phyloP scores from a whole-genome alignment of 2,329 filamentous ascomycete genomes.

The Onygenales sp. region DNA sequence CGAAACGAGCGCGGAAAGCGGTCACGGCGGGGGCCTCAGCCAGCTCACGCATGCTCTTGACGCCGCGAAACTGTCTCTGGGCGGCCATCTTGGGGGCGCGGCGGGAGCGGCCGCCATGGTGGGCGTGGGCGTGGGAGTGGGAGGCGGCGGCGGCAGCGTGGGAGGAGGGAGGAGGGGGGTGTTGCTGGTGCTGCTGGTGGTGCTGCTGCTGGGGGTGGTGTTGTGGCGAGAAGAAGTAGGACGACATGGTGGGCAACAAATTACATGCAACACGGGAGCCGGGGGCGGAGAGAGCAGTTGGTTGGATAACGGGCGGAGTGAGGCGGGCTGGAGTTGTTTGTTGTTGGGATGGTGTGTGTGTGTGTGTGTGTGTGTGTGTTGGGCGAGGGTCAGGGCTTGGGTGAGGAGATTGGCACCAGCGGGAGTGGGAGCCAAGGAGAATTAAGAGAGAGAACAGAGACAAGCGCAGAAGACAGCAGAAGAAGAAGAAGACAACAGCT shows the following conservation, averaged over 20 bases:
- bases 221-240: conserved; percentile 36
- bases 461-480: conserved; percentile 10
- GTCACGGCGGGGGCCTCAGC: conserved; percentile 66
- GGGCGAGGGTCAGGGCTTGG: too few species aligned
- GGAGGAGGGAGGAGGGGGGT: conserved; percentile 40
- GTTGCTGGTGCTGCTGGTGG: conserved; percentile 25
- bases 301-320: conserved; percentile 1
- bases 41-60: conserved; percentile 77
- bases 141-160: conserved; percentile 32
- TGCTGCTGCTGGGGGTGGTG: conserved; percentile 32
- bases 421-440: conserved; percentile 13
- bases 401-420: too few species aligned
- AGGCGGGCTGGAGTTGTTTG: too few species aligned
- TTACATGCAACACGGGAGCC: not conserved
- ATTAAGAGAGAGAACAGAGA: conserved; percentile 13
- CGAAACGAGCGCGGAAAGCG: conserved; percentile 77
- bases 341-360: too few species aligned
- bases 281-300: conserved; percentile 1
- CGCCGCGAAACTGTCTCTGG: conserved; percentile 77
- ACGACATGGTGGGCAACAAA: conserved; percentile 30
- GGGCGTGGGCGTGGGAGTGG: conserved; percentile 52
- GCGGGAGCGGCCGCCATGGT: conserved; percentile 77
- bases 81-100: conserved; percentile 71
- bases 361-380: too few species aligned
- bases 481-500: conserved; percentile 9